These are phyloP conservation scores for Cercospora brassicicola DNA, from an alignment of 2,329 filamentous ascomycete genomes.

Conservation along the genomic window DNA sequence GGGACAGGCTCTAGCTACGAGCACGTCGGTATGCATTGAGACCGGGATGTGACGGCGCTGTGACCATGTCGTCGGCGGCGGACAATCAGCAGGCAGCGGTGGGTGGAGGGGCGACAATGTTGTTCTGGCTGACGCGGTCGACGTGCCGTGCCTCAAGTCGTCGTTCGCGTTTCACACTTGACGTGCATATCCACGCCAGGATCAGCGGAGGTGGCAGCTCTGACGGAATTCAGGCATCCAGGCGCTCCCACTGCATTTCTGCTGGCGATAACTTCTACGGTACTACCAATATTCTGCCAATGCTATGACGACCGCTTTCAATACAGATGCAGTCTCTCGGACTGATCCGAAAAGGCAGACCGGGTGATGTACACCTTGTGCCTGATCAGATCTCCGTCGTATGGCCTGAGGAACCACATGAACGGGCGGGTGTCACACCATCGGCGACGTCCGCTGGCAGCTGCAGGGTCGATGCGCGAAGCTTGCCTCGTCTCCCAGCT, in stretches of 20 bases:
- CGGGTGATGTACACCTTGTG: neutral
- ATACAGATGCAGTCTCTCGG: neutral
- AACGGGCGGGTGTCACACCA: neutral
- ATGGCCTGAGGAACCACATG: neutral
- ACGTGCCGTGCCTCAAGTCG: neutral
- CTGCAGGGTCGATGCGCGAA: neutral
- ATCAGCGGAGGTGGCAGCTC: neutral
- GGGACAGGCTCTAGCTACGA: slow-evolving; percentile 18
- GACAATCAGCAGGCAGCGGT: neutral
- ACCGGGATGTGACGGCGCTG: slow-evolving; percentile 17
- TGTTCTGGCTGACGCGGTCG: neutral
- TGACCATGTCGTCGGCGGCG: neutral
- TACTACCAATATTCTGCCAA: neutral
- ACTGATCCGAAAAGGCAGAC: neutral
- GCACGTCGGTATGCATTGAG: slow-evolving; percentile 28
- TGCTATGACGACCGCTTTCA: neutral
- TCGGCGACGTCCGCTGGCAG: slow-evolving; percentile 7
- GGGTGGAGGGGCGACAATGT: neutral
- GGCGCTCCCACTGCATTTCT: neutral
- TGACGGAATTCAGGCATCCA: neutral
- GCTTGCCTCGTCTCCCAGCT: neutral
- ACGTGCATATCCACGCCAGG: slow-evolving; percentile 3
- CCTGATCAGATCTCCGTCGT: neutral
- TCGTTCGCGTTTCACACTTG: neutral
- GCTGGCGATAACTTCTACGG: neutral